Conservation (phyloP, 176 grass and related monocot genomes). For the Eragrostis curvula region DNA sequence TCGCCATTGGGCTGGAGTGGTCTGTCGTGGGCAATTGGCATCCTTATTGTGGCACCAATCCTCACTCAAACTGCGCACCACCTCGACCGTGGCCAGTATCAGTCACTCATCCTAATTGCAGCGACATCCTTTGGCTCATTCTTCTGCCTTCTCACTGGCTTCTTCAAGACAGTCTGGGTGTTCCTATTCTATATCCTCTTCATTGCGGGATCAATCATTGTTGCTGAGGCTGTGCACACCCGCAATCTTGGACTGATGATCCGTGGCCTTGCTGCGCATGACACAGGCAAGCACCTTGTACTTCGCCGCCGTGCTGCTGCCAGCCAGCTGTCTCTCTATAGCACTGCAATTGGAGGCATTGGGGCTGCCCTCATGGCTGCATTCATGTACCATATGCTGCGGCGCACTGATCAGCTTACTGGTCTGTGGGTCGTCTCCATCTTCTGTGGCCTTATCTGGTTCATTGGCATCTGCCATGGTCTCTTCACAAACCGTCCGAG, state of each 20-base stretch:
- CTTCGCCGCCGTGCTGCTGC: conserved; percentile 68
- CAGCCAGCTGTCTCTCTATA: conserved; percentile 65
- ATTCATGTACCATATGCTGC: conserved; percentile 95
- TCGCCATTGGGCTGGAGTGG: conserved; percentile 79
- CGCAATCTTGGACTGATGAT: conserved; percentile 85
- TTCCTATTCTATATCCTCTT: conserved; percentile 84
- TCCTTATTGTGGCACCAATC: conserved; percentile 60
- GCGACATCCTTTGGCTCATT: conserved; percentile 72
- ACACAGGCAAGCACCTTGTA: conserved; percentile 63
- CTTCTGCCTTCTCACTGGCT: conserved; percentile 85
- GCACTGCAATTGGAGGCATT: conserved; percentile 73
- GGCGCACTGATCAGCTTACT: conserved; percentile 86
- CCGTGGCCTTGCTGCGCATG: conserved; percentile 59
- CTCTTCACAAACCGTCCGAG: conserved; percentile 79
- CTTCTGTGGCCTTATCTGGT: conserved; percentile 90
- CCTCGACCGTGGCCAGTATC: conserved; percentile 81
- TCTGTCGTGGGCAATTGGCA: conserved; percentile 83
- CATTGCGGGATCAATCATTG: conserved; percentile 56
- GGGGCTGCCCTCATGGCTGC: conserved; percentile 84
- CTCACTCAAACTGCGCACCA: conserved; percentile 71
- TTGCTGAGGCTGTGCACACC: conserved; percentile 67
- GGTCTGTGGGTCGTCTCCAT: conserved; percentile 94
- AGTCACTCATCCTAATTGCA: conserved; percentile 67
- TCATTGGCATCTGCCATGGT: conserved; percentile 83
- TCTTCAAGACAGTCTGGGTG: conserved; percentile 94